Evolutionary conservation across 2,329 filamentous ascomycete genomes (phyloP).

Genomic region (Chaetomium olivaceum): DNA sequence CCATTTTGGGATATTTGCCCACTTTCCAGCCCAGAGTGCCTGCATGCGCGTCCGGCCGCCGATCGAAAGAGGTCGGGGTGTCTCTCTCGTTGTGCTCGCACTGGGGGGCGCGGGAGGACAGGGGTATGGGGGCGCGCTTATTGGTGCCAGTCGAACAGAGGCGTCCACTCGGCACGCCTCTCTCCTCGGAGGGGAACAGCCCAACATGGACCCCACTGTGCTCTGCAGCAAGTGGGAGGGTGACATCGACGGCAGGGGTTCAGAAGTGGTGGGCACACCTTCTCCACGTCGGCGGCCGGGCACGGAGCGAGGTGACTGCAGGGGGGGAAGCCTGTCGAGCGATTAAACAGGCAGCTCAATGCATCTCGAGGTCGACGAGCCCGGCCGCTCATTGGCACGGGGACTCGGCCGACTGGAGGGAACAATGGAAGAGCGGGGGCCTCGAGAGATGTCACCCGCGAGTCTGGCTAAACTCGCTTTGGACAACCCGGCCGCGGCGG

Average conservation of each 20-base stretch:
- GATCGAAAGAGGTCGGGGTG: conserved; percentile 23
- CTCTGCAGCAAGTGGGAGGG: conserved; percentile 22
- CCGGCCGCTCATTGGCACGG: conserved; percentile 36
- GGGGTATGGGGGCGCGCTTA: conserved; percentile 32
- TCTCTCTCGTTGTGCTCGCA: conserved; percentile 31
- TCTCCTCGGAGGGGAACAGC: conserved; percentile 33
- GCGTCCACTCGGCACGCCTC: conserved; percentile 34
- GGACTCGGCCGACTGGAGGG: conserved; percentile 29
- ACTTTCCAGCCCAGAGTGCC: conserved; percentile 20
- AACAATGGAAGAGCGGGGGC: conserved; percentile 24
- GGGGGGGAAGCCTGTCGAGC: conserved; percentile 35
- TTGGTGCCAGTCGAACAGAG: conserved; percentile 33
- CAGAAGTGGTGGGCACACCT: conserved; percentile 23
- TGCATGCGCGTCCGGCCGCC: conserved; percentile 24
- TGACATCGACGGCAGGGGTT: conserved; percentile 31
- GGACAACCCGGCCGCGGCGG: conserved; percentile 27
- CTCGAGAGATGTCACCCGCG: conserved; percentile 22
- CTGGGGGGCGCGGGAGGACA: conserved; percentile 25
- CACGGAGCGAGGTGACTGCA: conserved; percentile 35
- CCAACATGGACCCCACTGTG: conserved; percentile 37
- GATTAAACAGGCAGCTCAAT: conserved; percentile 39
- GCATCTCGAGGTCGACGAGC: conserved; percentile 31
- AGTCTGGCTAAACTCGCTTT: conserved; percentile 32
- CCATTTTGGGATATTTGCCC: conserved; percentile 32
- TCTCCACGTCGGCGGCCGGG: conserved; percentile 32